phyloP scores from a whole-genome alignment of 768 basidiomycete genomes.

The Tephrocybe sp. region DNA sequence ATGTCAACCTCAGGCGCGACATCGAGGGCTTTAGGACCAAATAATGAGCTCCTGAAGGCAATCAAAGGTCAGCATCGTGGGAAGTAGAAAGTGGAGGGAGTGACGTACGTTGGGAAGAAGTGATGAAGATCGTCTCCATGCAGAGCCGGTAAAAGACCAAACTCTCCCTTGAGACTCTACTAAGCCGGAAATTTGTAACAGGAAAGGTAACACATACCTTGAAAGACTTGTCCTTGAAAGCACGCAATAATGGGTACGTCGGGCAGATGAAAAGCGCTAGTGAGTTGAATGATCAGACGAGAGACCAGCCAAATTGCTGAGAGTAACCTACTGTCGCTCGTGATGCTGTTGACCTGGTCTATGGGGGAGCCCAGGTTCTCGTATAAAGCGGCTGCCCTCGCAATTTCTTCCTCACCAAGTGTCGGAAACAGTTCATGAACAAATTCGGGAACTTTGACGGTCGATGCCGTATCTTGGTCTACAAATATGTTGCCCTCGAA shows the following conservation, averaged over 20 bases:
- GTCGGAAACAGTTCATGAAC: slow-evolving; percentile 39
- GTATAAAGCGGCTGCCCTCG: slow-evolving; percentile 28
- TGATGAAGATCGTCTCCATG: slow-evolving; percentile 37
- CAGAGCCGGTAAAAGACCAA: slow-evolving; percentile 36
- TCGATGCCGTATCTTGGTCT: slow-evolving; percentile 24
- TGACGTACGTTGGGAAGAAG: slow-evolving; percentile 39
- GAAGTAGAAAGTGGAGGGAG: neutral
- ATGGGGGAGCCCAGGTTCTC: slow-evolving; percentile 28
- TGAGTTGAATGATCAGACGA: neutral
- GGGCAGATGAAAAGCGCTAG: slow-evolving; percentile 39
- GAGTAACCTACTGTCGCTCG: slow-evolving; percentile 37
- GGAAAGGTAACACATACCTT: slow-evolving; percentile 24
- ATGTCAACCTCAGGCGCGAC: no score
- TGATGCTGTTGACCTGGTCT: slow-evolving; percentile 32
- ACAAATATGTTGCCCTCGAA: slow-evolving; percentile 41
- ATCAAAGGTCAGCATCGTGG: no score
- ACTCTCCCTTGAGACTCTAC: slow-evolving; percentile 30
- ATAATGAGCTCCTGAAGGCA: slow-evolving; percentile 24
- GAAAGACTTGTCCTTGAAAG: slow-evolving; percentile 26
- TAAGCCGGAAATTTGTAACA: neutral
- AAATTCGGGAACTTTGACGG: slow-evolving; percentile 29
- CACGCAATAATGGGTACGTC: slow-evolving; percentile 33
- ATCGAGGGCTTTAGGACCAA: no score
- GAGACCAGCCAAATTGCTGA: neutral
- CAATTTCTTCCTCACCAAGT: slow-evolving; percentile 25